Evolutionary conservation across 345 rosid genomes (phyloP).

Genomic region (Pistacia integerrima): DNA sequence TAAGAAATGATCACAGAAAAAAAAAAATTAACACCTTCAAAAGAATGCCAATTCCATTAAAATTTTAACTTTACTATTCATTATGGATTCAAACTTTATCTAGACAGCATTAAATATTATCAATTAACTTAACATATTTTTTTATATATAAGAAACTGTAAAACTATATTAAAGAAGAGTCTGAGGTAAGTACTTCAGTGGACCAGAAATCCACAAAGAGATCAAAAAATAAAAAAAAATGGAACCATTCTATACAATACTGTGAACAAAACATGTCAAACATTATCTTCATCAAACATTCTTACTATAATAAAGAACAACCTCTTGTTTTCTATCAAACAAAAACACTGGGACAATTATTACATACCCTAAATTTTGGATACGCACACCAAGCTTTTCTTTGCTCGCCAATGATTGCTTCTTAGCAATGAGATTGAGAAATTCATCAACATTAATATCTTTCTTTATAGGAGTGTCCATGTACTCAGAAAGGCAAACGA

Average conservation of each 20-base stretch:
- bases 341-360: background rate
- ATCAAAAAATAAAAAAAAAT: too few relatives aligned
- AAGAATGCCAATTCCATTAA: background rate
- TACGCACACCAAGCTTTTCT: conserved; percentile 78
- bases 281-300: background rate
- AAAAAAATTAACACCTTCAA: background rate
- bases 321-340: background rate
- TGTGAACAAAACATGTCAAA: too few relatives aligned
- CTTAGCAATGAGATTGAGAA: conserved; percentile 68
- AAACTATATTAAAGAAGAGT: too few relatives aligned
- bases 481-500: conserved; percentile 53
- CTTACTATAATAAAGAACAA: background rate
- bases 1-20: background rate
- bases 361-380: conserved; percentile 76
- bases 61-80: background rate
- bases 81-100: background rate
- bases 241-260: too few relatives aligned
- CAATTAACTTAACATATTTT: background rate
- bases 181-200: too few relatives aligned
- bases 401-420: conserved; percentile 49
- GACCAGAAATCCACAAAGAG: too few relatives aligned
- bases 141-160: too few relatives aligned
- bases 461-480: conserved; percentile 33
- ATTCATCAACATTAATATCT: conserved; percentile 50
- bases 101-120: background rate